Percentiles rank a stretch among this genome's conserved stretches.
Conservation (phyloP, 2,329 filamentous ascomycete genomes). For the Pseudogymnoascus sp. region DNA sequence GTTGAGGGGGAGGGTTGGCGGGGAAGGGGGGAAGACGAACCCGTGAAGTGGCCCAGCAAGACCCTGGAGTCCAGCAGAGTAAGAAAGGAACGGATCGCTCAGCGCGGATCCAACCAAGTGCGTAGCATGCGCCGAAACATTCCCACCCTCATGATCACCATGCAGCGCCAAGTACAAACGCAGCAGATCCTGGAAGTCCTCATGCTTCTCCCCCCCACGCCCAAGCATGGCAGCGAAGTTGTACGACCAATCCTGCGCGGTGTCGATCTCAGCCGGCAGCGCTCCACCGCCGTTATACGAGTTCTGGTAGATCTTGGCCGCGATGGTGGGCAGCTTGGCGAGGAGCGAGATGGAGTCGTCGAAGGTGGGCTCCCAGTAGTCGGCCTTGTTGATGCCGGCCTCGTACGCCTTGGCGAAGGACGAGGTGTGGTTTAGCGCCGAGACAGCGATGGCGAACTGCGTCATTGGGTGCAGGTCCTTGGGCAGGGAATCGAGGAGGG, state of each 20-base stretch:
- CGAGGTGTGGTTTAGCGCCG: constrained; percentile 90
- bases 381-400: constrained; percentile 81
- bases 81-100: constrained; percentile 90
- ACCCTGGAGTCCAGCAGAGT: constrained; percentile 90
- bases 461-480: constrained; percentile 95
- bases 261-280: constrained; percentile 68
- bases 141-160: constrained; percentile 96
- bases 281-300: constrained; percentile 67
- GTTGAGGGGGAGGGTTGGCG: constrained; percentile 9
- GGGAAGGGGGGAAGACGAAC: constrained; percentile 33
- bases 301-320: constrained; percentile 96
- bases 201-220: constrained; percentile 78
- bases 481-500: constrained; percentile 86
- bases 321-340: constrained; percentile 92
- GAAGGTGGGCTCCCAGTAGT: constrained; percentile 98
- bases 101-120: constrained; percentile 92
- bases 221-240: constrained; percentile 97
- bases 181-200: constrained; percentile 91
- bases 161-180: constrained; percentile 92
- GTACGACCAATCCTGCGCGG: constrained; percentile 91
- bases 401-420: constrained; percentile 92
- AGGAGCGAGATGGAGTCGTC: constrained; percentile 90
- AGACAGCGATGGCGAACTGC: constrained; percentile 90
- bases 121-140: constrained; percentile 91
- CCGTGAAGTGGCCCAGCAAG: constrained; percentile 88